These are phyloP conservation scores for Xerocomellus chrysenteron DNA, from an alignment of 768 basidiomycete genomes.

Conservation along the genomic window DNA sequence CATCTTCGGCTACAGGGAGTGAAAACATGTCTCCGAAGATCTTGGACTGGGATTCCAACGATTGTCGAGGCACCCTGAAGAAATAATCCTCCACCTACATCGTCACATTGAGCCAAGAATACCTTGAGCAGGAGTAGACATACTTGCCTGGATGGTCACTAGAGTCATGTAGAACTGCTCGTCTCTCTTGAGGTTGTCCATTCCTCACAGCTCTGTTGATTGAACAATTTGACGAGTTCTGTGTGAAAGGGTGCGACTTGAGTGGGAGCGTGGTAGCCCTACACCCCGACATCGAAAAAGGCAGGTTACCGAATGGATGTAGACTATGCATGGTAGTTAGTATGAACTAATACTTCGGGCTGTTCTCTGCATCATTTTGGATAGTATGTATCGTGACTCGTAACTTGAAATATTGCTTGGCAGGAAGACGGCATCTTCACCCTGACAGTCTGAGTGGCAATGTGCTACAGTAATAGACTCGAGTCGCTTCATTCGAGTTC, in stretches of 20 bases:
- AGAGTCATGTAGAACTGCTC: conserved; percentile 18
- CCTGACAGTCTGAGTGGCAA: too few species aligned
- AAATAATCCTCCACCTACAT: conserved; percentile 27
- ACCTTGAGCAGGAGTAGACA: not conserved
- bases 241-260: too few species aligned
- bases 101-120: not conserved
- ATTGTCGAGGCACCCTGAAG: conserved; percentile 27
- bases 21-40: conserved; percentile 28
- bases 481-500: not conserved
- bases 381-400: too few species aligned
- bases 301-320: too few species aligned
- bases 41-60: conserved; percentile 24
- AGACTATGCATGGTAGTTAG: too few species aligned
- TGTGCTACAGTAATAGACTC: not conserved
- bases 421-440: not conserved
- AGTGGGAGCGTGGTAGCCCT: too few species aligned
- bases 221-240: not conserved
- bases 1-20: conserved; percentile 12
- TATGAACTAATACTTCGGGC: too few species aligned
- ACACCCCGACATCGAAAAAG: too few species aligned
- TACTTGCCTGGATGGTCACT: conserved; percentile 14
- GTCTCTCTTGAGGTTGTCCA: conserved; percentile 3
- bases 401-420: not conserved
- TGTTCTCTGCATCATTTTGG: too few species aligned
- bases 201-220: not conserved